Evolutionary conservation across 345 rosid genomes (phyloP).

Genomic region (Gossypium ekmanianum): DNA sequence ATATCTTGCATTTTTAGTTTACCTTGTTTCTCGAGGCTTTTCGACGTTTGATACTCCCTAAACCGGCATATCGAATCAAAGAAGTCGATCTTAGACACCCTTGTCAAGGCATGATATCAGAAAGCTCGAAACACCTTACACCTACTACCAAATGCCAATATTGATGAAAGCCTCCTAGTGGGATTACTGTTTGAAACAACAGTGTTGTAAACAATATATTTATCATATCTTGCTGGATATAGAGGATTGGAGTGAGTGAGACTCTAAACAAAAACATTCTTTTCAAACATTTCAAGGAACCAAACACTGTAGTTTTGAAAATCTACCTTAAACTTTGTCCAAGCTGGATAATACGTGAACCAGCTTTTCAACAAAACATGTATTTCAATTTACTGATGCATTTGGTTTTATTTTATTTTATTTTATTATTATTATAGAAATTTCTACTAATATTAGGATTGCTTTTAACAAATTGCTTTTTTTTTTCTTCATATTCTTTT

Average conservation of each 20-base stretch:
- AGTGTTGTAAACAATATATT: background rate
- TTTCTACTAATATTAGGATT: too few relatives aligned
- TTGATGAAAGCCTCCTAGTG: background rate
- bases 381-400: too few relatives aligned
- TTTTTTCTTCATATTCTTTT: too few relatives aligned
- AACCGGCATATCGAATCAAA: slow-evolving; percentile 20
- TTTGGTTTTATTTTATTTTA: too few relatives aligned
- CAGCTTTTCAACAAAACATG: background rate
- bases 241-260: background rate
- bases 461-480: too few relatives aligned
- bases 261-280: too few relatives aligned
- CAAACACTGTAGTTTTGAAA: background rate
- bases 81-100: background rate
- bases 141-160: background rate
- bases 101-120: background rate
- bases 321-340: background rate
- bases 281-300: background rate
- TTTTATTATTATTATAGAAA: too few relatives aligned
- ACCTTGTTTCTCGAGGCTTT: slow-evolving; percentile 50
- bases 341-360: background rate
- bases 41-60: slow-evolving; percentile 23
- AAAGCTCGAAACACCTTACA: background rate
- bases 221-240: background rate
- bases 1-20: slow-evolving; percentile 62
- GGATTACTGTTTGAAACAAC: background rate